Evolutionary conservation across 2,329 filamentous ascomycete genomes (phyloP).

Genomic region (Fusarium sp.): DNA sequence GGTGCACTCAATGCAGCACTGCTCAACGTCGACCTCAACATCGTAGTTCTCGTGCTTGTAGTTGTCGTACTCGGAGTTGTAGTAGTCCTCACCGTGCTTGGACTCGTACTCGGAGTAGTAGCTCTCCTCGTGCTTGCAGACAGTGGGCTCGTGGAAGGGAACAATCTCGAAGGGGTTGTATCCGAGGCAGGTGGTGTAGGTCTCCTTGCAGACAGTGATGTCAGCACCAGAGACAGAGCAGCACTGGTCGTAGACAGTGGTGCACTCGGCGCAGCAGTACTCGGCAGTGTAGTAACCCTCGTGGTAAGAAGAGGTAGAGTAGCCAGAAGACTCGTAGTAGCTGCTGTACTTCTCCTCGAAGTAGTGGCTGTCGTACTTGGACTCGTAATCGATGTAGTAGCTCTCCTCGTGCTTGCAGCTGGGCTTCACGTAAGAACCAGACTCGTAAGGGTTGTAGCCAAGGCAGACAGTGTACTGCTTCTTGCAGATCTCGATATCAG

Average conservation of each 20-base stretch:
- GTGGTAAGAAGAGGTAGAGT: slow-evolving; percentile 12
- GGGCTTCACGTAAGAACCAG: slow-evolving; percentile 22
- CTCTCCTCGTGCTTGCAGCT: slow-evolving; percentile 33
- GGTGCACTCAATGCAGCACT: slow-evolving; percentile 30
- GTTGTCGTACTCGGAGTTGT: slow-evolving; percentile 23
- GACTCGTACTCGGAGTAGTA: slow-evolving; percentile 29
- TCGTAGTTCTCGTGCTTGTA: not conserved
- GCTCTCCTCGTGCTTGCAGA: slow-evolving; percentile 35
- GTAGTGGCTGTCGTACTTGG: slow-evolving; percentile 17
- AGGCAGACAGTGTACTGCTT: slow-evolving; percentile 25
- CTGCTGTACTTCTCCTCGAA: slow-evolving; percentile 20
- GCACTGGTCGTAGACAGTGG: slow-evolving; percentile 34
- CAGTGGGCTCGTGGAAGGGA: slow-evolving; percentile 18
- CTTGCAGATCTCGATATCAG: slow-evolving; percentile 21
- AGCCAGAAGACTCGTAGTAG: slow-evolving; percentile 12
- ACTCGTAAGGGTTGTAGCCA: slow-evolving; percentile 22
- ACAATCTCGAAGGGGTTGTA: slow-evolving; percentile 23
- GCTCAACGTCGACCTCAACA: slow-evolving; percentile 12
- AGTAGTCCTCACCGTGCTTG: slow-evolving; percentile 14
- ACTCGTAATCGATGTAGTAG: slow-evolving; percentile 34
- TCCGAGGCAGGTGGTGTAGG: slow-evolving; percentile 32
- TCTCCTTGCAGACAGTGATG: slow-evolving; percentile 21
- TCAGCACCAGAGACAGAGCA: slow-evolving; percentile 16
- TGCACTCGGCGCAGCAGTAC: slow-evolving; percentile 35
- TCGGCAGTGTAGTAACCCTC: slow-evolving; percentile 33